phyloP scores from a whole-genome alignment of 306 rosid genomes.

The Erythrophleum fordii region DNA sequence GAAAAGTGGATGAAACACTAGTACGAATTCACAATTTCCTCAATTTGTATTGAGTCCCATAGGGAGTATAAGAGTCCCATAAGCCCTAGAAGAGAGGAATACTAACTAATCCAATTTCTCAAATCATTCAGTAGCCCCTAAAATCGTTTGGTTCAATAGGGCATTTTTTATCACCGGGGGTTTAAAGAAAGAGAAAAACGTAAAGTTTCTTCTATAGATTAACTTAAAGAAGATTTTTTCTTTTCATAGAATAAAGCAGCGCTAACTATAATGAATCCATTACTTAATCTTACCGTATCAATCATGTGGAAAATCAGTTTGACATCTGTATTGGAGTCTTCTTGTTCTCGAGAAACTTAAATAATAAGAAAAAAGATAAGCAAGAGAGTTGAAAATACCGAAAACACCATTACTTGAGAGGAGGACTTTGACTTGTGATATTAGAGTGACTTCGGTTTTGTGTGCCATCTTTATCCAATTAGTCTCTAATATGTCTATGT shows the following conservation, averaged over 20 bases:
- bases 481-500: slow-evolving; percentile 7
- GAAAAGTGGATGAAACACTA: neutral
- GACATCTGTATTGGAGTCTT: slow-evolving; percentile 3
- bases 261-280: slow-evolving; percentile 6
- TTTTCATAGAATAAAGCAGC: slow-evolving; percentile 31
- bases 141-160: neutral
- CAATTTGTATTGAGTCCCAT: neutral
- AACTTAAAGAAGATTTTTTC: neutral
- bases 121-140: neutral
- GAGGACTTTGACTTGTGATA: slow-evolving; percentile 9
- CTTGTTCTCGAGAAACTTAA: neutral
- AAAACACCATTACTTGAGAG: neutral
- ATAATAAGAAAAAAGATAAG: neutral
- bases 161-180: neutral
- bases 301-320: neutral
- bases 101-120: neutral
- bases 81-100: neutral
- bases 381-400: neutral
- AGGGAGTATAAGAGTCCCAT: neutral
- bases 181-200: neutral
- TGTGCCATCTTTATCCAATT: slow-evolving; percentile 29
- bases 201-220: neutral
- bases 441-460: slow-evolving; percentile 27
- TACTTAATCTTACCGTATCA: slow-evolving; percentile 10
- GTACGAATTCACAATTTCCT: slow-evolving; percentile 9